These are phyloP conservation scores for Jamesozyma rosinii DNA, from an alignment of 805 yeast species.

Conservation along the genomic window DNA sequence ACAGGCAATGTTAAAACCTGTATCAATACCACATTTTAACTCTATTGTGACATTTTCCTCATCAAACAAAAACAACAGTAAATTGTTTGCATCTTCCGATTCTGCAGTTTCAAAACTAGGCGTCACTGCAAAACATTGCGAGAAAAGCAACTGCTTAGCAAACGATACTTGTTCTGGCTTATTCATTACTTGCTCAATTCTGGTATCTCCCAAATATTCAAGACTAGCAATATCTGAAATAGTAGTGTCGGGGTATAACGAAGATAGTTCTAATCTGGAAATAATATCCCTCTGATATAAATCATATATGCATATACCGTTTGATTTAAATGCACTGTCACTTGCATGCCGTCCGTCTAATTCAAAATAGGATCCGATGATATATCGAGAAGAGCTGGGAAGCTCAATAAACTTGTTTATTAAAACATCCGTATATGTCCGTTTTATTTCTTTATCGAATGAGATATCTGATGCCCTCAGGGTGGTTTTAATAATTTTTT, in stretches of 20 bases:
- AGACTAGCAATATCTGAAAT: conserved; percentile 15
- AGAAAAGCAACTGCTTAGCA: conserved; percentile 30
- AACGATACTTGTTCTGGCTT: conserved; percentile 12
- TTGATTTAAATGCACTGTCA: background rate
- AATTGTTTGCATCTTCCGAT: conserved; percentile 23
- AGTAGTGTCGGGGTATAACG: conserved; percentile 15
- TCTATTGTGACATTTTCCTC: conserved; percentile 27
- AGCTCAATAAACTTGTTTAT: conserved; percentile 11
- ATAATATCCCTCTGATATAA: conserved; percentile 4
- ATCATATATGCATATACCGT: conserved; percentile 12
- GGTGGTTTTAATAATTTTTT: background rate
- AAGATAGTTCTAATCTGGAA: conserved; percentile 7
- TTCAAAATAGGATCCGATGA: conserved; percentile 7
- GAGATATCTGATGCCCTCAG: too few relatives aligned
- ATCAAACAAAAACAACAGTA: conserved; percentile 31
- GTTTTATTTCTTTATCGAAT: background rate
- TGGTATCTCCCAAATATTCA: conserved; percentile 7
- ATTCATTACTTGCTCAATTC: background rate
- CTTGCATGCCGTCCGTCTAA: background rate
- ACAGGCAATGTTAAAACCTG: conserved; percentile 12
- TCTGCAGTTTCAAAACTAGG: conserved; percentile 29
- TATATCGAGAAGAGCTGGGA: conserved; percentile 12
- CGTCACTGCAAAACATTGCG: conserved; percentile 32
- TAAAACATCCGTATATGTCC: conserved; percentile 1
- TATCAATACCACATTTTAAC: conserved; percentile 19